A percentile compares a stretch with the other conserved stretches of the same genome.
Conservation (phyloP, 1,284 basidiomycete genomes). For the Irpex sp. region DNA sequence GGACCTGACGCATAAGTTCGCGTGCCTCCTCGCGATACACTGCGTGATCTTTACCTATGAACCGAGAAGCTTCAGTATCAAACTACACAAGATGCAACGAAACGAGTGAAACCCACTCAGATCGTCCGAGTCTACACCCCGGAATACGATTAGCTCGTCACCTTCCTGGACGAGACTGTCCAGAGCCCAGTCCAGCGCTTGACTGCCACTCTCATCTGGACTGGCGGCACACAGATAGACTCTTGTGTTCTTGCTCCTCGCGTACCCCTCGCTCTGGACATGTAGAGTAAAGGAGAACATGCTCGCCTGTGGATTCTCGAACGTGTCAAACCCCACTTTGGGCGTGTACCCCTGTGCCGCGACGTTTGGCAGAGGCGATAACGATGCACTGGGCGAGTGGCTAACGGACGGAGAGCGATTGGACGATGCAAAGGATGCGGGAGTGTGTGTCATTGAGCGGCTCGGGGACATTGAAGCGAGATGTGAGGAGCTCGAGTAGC, state of each 20-base stretch:
- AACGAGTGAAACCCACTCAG: slow-evolving; percentile 43
- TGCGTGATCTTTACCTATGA: slow-evolving; percentile 73
- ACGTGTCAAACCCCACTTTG: slow-evolving; percentile 75
- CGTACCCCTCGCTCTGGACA: slow-evolving; percentile 84
- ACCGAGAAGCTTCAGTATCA: neutral
- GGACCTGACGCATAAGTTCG: slow-evolving; percentile 77
- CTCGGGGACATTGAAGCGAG: slow-evolving; percentile 6
- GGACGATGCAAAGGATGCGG: slow-evolving; percentile 2
- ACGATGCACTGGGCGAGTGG: slow-evolving; percentile 14
- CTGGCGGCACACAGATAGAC: slow-evolving; percentile 92
- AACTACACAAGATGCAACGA: neutral
- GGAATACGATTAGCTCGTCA: slow-evolving; percentile 90
- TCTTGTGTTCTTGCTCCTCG: slow-evolving; percentile 75
- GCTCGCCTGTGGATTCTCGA: slow-evolving; percentile 36
- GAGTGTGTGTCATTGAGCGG: slow-evolving; percentile 1
- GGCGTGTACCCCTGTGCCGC: slow-evolving; percentile 61
- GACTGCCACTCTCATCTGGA: slow-evolving; percentile 80
- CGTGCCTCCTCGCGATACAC: slow-evolving; percentile 86
- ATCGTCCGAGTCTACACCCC: slow-evolving; percentile 86
- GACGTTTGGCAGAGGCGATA: slow-evolving; percentile 22
- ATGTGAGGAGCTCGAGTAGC: slow-evolving; percentile 9
- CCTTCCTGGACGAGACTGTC: slow-evolving; percentile 88
- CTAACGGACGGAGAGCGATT: slow-evolving; percentile 10
- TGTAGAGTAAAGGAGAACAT: slow-evolving; percentile 65
- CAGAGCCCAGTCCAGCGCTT: slow-evolving; percentile 88